Base-by-base conservation (phyloP, 345 rosid genomes). In the Gossypium thurberi region DNA sequence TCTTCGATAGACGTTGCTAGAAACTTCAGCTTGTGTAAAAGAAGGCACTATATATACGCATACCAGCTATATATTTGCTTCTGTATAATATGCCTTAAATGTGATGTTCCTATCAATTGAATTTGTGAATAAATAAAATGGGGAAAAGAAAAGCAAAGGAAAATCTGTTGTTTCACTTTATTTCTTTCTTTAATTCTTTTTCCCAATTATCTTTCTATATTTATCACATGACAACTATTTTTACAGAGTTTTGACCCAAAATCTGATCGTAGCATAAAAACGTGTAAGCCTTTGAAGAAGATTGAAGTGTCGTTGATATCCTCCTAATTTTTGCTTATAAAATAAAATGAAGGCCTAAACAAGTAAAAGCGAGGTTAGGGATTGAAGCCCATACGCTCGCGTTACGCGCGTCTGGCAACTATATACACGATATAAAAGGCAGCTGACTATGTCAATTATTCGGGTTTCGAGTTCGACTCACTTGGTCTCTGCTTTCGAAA, bases 91-190 rank as follows among this genome's bases (percentile, higher is more conserved):
- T 56, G 28, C 1, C 70, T 6, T 6, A 23, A 2, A 33, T 33
- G 40, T 5, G 40, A 33, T 10, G 14, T 43, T 43, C 37, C 70
- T 2, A 46, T 21, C 37, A 6, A 12, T 11, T 65, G 52, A 12
- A 65, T 43, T 43, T 66, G 46, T 47, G 42, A 21, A 47, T 66
- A 66, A 65, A 65, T 65, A 43, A 65, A 65, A 20, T 20, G 8
- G 28, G 53, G 21, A 20, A 20, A 20, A 55, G 33, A 17, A 26
- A 8, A 37, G 1, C 7, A 33, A 6, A 13, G 43, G n/a, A 20
- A 61, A 15, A 15, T 15, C 3, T 28, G 20, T 28, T 13, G 11
- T 28, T 13, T 60, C 33, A 6, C 8, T 46, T 46, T 46, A 1
- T 25, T 60, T 15, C 8, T 46, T 46, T 46, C 7, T 25, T 60